Evolutionary conservation across 805 yeast genomes (phyloP), one percentile per base, ranked within the genome.

Genomic region (Monosporozyma yasuniensis): DNA sequence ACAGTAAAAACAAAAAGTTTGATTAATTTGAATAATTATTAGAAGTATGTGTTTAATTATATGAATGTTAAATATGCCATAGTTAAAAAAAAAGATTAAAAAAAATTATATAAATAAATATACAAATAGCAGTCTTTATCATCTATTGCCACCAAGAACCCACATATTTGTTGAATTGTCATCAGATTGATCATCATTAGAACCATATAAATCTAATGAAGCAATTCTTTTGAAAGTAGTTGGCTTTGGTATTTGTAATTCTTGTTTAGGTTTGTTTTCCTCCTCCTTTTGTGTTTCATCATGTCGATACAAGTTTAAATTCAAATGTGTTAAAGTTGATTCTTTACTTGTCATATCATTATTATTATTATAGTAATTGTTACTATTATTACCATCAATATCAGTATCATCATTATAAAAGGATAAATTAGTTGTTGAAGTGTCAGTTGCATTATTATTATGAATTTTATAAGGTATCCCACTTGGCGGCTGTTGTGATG

Each of bases 201-300:
- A 64, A 21, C 64, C 67, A 45, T 66, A 66, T 16, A 66, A 52
- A 51, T 64, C 64, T 11, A 65, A 49, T 3, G 66, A 57, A 11
- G 61, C 51, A 14, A 66, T 62, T 48, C 59, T 64, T 50, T 62
- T 63, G 54, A 60, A 61, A 44, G 48, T 22, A 51, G 52, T 34
- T 7, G 42, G 25, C 21, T 39, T 39, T 21, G 22, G 39, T 3
- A 11, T 6, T 19, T 18, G 39, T 16, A 9, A 16, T 35, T 16
- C 22, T 16, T 35, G 39, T 2, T 49, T 55, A 28, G 54, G 45
- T 46, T 39, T 11, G 12, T 37, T 45, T 9, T 49, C 46, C 18
- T 50, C n/a, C n/a, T n/a, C n/a, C n/a, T n/a, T n/a, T n/a, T n/a
- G n/a, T n/a, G n/a, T 42, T 4, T 53, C 53, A 22, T 50, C 54